Evolutionary conservation across 177 flowering plant genomes (phyloP), one percentile per base, ranked within the genome.

Genomic region (Vitis hybrid): DNA sequence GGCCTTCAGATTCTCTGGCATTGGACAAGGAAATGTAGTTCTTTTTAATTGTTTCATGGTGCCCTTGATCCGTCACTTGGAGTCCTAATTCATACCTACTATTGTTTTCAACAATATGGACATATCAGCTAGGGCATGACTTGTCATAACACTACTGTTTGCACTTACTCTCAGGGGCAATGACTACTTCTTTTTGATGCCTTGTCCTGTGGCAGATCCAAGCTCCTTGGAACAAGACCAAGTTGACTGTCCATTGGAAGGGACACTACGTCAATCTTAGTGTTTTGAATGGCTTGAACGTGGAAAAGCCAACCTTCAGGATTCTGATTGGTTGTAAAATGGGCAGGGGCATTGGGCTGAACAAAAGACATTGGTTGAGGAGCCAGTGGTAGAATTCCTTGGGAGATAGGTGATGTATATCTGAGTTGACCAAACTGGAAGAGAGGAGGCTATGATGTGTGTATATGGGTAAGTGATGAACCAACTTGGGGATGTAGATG

Each of bases 341-440:
- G 85, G n/a, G 77, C 64, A 19, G 81, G 81, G 69, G 84, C 70
- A 72, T 74, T 82, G 48, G 98, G 86, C 78, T 82, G 94, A 74
- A 88, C 80, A 79, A 80, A 86, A 50, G 97, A 78, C 80, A 87
- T 68, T 26, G 98, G 74, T 23, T 85, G 95, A 74, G 89, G 86
- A 70, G 84, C 74, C 77, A 89, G 59, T 30, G 98, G 92, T 81
- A 89, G 70, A 18, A 90, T 70, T 62, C 98, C 97, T 73, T 87
- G 93, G 12, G 99, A 82, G n/a, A 91, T 76, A 9, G 98, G 87
- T 62, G 92, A 80, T 63, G 96, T 66, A 73, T 91, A 93, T 56
- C 89, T 81, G 10, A 93, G 80, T 84, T 95, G 99, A 72, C 99
- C 98, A 85, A 95, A 95, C 78, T 95, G 99, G 77, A 93, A 91